Conservation (phyloP, 2,329 filamentous ascomycete genomes). For the Aureobasidium mangrovei region DNA sequence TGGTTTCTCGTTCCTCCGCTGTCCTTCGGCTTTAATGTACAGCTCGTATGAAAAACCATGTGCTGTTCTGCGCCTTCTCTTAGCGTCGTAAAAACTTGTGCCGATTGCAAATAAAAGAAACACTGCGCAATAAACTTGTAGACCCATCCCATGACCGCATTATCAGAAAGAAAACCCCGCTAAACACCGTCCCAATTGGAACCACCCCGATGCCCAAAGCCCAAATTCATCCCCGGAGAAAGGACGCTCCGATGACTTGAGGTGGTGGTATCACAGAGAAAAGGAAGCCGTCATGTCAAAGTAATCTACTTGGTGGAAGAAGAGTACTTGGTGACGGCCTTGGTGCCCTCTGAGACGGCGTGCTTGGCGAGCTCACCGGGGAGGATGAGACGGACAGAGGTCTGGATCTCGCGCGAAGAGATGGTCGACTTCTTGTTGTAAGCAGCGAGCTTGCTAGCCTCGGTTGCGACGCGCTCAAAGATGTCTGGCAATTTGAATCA, state of each 20-base stretch:
- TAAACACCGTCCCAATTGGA: slow-evolving; percentile 25
- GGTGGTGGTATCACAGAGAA: slow-evolving; percentile 18
- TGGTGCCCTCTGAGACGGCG: slow-evolving; percentile 97
- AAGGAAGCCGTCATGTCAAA: slow-evolving; percentile 15
- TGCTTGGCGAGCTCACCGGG: slow-evolving; percentile 99
- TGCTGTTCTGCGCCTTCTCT: background rate
- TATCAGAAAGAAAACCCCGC: slow-evolving; percentile 32
- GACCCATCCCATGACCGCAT: slow-evolving; percentile 44
- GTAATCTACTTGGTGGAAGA: slow-evolving; percentile 90
- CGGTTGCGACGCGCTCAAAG: slow-evolving; percentile 97
- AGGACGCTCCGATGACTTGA: background rate
- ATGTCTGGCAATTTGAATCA: slow-evolving; percentile 57
- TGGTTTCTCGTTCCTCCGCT: slow-evolving; percentile 2
- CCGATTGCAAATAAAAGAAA: slow-evolving; percentile 15
- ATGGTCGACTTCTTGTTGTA: slow-evolving; percentile 99
- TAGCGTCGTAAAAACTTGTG: slow-evolving; percentile 5
- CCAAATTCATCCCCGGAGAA: background rate
- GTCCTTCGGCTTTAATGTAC: slow-evolving; percentile 9
- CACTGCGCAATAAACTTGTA: slow-evolving; percentile 22
- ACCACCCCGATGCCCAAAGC: slow-evolving; percentile 16
- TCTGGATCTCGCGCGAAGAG: slow-evolving; percentile 98
- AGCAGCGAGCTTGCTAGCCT: slow-evolving; percentile 96
- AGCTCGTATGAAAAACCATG: slow-evolving; percentile 6
- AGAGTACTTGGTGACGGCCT: slow-evolving; percentile 99
- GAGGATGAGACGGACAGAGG: slow-evolving; percentile 93